Base-by-base conservation (phyloP, 1,139 yeast species). In the Hemisphaericaspora xylofermentans region DNA sequence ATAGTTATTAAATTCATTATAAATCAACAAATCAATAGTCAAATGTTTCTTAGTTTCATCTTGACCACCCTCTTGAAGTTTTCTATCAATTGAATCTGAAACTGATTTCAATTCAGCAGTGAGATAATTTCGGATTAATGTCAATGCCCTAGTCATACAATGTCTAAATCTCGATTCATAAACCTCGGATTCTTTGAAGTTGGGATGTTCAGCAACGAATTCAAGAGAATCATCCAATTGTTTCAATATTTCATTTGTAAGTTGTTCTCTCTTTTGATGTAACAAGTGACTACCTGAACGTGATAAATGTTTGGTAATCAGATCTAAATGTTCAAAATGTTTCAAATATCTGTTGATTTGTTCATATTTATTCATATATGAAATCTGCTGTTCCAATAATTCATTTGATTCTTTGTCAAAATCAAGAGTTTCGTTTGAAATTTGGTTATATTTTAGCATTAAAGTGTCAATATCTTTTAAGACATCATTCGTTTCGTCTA, bases 121-220 rank as follows among this genome's bases (percentile, higher is more conserved):
- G 44, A 87, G 66, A 56, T 81, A 87, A 51, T 84, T 86, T 48
- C 84, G 77, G 17, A 88, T 78, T 48, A 93, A 68, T 0, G 95
- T 81, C 42, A 89, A 71, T 0, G 95, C 83, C 45, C 96, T 75
- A 1, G 94, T 83, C 77, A 89, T 74, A 55, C 96, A 88, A 53
- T 88, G 95, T 45, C 88, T 76, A 62, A 87, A 88, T 45, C 93
- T 74, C 49, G 83, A 78, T 35, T 76, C 76, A 59, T 88, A 89
- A 3, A 79, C 56, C 27, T 84, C 95, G 14, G 81, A 70, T 44
- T 89, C 96, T 54, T 76, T 81, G 53, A 84, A 84, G 30, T 75
- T 71, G 2, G 74, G 67, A 47, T 69, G 72, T 8, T 45, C 18
- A 3, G 56, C 55, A 27, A 72, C 56, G 43, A 72, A 71, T 3